Base-by-base conservation (phyloP, 148 eudicot species). In the Cornus controversa region DNA sequence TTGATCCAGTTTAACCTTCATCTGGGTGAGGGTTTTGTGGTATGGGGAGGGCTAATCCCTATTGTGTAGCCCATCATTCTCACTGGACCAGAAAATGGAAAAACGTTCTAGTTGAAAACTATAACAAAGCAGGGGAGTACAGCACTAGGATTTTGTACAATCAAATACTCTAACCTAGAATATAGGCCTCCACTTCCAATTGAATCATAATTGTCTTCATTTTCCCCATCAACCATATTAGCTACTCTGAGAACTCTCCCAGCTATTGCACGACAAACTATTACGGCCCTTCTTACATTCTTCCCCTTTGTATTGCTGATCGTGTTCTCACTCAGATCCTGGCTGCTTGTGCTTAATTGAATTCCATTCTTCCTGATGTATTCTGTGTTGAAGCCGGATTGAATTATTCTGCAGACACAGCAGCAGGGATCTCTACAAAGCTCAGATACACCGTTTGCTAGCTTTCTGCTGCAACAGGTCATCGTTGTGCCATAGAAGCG, bases 71-170 rank as follows among this genome's bases (percentile, higher is more conserved):
- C 45, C 5, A 40, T 40, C 10, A 9, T 6, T 6, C 9, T 40
- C 45, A 9, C 10, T 40, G 10, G 45, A 40, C 45, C 45, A 40
- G 45, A 40, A 40, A 40, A 40, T 7, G 10, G 57, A 50, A 11
- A 50, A 50, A 11, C 6, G 13, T 50, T 5, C 8, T 10, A 71
- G 27, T 47, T 45, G 60, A 71, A 71, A 50, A 71, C 57, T 71
- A 78, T 66, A 63, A 78, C 64, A 15, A 78, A 78, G 45, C 80
- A 78, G 20, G 80, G 80, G 14, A 78, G 57, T n/a, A 78, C 80
- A 45, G 80, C 75, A 45, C 62, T 64, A 14, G 80, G 80, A 25
- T 78, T 42, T 70, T 22, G 67, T 71, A 78, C 80, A 78, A 78
- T 40, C 80, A 78, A 71, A 40, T 71, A 15, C 8, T 27, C 69